Base-by-base conservation (phyloP, 352 stramenopile genomes). In the Pythium oligandrum region DNA sequence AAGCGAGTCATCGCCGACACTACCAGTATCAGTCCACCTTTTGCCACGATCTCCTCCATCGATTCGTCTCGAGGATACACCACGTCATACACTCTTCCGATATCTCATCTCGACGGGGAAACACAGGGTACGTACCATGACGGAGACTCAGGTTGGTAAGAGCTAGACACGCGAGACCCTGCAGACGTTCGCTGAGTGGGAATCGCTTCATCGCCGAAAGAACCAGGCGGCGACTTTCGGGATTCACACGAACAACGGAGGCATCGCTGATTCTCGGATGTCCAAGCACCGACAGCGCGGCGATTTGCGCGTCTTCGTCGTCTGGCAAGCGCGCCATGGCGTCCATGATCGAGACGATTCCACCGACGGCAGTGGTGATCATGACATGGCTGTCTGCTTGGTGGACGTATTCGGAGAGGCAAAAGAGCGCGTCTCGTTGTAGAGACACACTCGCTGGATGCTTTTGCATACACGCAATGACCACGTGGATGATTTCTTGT, bases 141-240 rank as follows among this genome's bases (percentile, higher is more conserved):
- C 74, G 74, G 33, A 86, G 55, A 43, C 74, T 84, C 3, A 88
- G 48, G 17, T 88, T 88, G 4, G 70, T 69, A 12, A 88, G 59
- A 3, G 74, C 73, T 3, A 88, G 60, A 35, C 64, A 81, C 5
- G 67, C 54, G 12, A 87, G 57, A 2, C 74, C 77, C 45, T 88
- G 74, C 1, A 86, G 51, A 49, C 82, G 68, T 52, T 86, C 74
- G 31, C 67, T 76, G 11, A 83, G 50, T n/a, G 72, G 72, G 48
- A 88, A 86, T 0, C 73, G 62, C 38, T 64, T 61, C 77, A 86
- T 86, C 39, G 74, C 70, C 7, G 72, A 78, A 26, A 88, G 60
- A 8, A 84, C 77, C 4, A 88, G 64, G 5, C 70, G 68, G 0
- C 70, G 61, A 26, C 68, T 88, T 51, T 85, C 72, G 2, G 70